These are phyloP conservation scores for Mycena galopus DNA, from an alignment of 768 basidiomycete species.

Conservation along the genomic window DNA sequence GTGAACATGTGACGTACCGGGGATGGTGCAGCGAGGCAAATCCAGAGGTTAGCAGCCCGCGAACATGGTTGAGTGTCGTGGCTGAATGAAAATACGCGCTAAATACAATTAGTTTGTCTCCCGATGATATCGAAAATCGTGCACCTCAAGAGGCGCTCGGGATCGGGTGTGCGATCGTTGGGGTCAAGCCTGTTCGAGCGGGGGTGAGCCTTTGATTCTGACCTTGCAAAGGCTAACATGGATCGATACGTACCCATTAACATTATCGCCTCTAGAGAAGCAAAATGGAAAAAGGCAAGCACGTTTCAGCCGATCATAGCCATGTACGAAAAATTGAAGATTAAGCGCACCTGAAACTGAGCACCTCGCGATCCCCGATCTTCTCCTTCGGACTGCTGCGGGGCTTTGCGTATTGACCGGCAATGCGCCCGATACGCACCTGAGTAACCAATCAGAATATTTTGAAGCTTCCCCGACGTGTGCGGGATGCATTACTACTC, in stretches of 20 bases:
- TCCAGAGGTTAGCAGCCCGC: slow-evolving; percentile 89
- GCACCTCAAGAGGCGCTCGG: slow-evolving; percentile 87
- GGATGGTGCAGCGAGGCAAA: slow-evolving; percentile 96
- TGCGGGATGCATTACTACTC: slow-evolving; percentile 40
- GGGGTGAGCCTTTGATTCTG: slow-evolving; percentile 34
- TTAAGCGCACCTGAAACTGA: slow-evolving; percentile 90
- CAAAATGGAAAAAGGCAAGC: neutral
- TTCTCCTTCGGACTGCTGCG: slow-evolving; percentile 87
- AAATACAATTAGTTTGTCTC: no score
- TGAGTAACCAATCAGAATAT: slow-evolving; percentile 41
- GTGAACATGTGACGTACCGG: neutral
- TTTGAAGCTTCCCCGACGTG: neutral
- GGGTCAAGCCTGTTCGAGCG: slow-evolving; percentile 66
- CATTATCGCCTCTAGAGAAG: slow-evolving; percentile 87
- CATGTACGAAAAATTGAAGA: neutral
- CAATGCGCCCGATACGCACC: slow-evolving; percentile 91
- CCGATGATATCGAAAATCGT: neutral
- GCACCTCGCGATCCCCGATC: slow-evolving; percentile 79
- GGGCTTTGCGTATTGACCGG: slow-evolving; percentile 97
- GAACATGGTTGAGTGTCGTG: slow-evolving; percentile 92
- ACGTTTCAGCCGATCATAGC: neutral
- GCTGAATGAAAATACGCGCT: slow-evolving; percentile 98
- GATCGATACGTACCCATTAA: slow-evolving; percentile 78
- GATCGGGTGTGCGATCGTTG: slow-evolving; percentile 89
- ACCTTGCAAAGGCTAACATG: slow-evolving; percentile 1